A percentile compares a stretch with the other conserved stretches of the same genome.
Conservation (phyloP, 2,329 filamentous ascomycete genomes). For the Hypoxylon sp. region DNA sequence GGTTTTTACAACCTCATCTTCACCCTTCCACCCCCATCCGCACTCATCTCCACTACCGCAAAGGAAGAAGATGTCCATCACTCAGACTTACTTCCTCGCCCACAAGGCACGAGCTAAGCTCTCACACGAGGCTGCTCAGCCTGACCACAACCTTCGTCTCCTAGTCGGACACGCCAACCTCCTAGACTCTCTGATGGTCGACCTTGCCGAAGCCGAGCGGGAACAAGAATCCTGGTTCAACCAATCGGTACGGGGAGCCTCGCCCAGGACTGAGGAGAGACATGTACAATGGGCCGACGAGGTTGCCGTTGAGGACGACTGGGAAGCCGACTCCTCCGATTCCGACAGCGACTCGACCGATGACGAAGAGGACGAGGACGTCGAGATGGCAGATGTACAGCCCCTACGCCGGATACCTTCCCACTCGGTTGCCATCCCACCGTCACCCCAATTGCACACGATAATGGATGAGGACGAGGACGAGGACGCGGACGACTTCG, state of each 20-base stretch:
- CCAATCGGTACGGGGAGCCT: conserved; percentile 85
- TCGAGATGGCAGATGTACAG: conserved; percentile 65
- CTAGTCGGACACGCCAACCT: conserved; percentile 99
- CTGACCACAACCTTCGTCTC: conserved; percentile 93
- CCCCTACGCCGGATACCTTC: conserved; percentile 61
- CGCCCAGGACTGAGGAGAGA: conserved; percentile 68
- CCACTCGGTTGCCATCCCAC: conserved; percentile 46
- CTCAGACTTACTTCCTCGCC: conserved; percentile 97
- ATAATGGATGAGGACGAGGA: conserved; percentile 55
- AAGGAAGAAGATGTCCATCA: conserved; percentile 91
- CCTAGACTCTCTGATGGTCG: conserved; percentile 93
- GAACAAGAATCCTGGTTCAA: conserved; percentile 99
- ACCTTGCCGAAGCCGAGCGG: conserved; percentile 90
- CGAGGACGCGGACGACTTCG: conserved; percentile 56
- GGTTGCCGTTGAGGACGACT: conserved; percentile 79
- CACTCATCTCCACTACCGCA: conserved; percentile 56
- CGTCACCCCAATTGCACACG: conserved; percentile 52
- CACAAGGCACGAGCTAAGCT: conserved; percentile 98
- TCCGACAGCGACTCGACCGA: conserved; percentile 58
- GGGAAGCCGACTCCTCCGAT: conserved; percentile 72
- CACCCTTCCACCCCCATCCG: conserved; percentile 47
- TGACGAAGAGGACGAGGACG: conserved; percentile 67
- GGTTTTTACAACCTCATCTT: conserved; percentile 49
- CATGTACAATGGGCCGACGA: conserved; percentile 91
- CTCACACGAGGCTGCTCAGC: conserved; percentile 85